Base-by-base conservation (phyloP, 2,329 filamentous ascomycete genomes). In the Nemania sp. region DNA sequence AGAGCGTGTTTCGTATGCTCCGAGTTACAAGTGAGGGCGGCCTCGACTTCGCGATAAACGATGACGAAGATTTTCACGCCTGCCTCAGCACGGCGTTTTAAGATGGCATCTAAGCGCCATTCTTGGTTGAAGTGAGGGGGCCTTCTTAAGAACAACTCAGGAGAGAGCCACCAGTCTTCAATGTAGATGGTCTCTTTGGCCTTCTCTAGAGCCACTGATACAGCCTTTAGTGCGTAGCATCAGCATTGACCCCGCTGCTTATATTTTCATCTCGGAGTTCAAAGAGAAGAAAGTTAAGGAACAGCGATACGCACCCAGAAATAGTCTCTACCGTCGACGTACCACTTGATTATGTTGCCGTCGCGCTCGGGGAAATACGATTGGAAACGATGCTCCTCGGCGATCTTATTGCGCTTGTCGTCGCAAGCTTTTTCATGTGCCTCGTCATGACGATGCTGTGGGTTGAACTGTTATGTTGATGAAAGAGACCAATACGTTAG, bases 121-220 rank as follows among this genome's bases (percentile, higher is more conserved):
- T 97, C 88, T 78, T 97, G 93, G 72, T 94, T 92, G 76, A 86
- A 87, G 72, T 91, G 91, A 0, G 96, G 93, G 1, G 96, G 94
- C 22, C 96, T 87, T 43, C 96, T 89, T 70, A 99, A 80, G 80
- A 95, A 97, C 70, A 96, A 81, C 80, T 96, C 93, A 0, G 93
- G 96, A 3, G 93, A 97, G 15, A 98, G 83, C 96, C 96, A 98
- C 96, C 95, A 99, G 77, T 98, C 96, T 67, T 87, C 92, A 72
- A 99, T 97, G 80, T 98, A 99, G 74, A 99, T 98, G 53, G 92
- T 91, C 81, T 98, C 95, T 76, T 92, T 92, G 43, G 96, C 96
- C 67, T 90, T 86, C 71, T 98, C 94, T n/a, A 98, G 85, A 0
- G 94, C 95, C 38, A 91, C 89, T 0, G 94, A 97, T 11, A 99